These are phyloP conservation scores for Claviceps sp. DNA, from an alignment of 2,329 filamentous ascomycete genomes.

Conservation along the genomic window DNA sequence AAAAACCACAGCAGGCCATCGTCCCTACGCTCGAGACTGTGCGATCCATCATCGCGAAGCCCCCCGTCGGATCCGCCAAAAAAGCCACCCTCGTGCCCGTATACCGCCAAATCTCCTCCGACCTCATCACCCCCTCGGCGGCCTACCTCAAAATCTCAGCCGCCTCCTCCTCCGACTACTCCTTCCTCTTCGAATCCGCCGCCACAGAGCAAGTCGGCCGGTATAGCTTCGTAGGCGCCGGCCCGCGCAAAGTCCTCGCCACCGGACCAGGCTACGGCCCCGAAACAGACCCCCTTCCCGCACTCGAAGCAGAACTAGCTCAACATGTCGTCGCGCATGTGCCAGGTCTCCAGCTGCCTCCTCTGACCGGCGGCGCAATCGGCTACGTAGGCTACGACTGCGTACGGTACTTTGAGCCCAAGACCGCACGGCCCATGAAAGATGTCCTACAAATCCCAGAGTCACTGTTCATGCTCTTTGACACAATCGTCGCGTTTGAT, in stretches of 20 bases:
- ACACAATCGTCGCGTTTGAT: constrained; percentile 89
- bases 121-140: constrained; percentile 86
- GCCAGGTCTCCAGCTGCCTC: constrained; percentile 69
- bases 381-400: constrained; percentile 98
- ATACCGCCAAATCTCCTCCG: constrained; percentile 74
- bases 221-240: constrained; percentile 89
- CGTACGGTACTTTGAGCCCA: constrained; percentile 94
- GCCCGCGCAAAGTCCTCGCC: constrained; percentile 65
- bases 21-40: constrained; percentile 34
- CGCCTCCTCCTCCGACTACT: constrained; percentile 54
- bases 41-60: constrained; percentile 26
- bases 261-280: constrained; percentile 81
- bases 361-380: constrained; percentile 81
- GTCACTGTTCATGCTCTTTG: constrained; percentile 92
- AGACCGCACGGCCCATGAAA: constrained; percentile 78
- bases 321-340: constrained; percentile 70
- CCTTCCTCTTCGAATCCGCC: constrained; percentile 92
- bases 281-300: constrained; percentile 70
- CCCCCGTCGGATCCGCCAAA: constrained; percentile 14
- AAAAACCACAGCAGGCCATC: constrained; percentile 22
- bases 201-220: constrained; percentile 86
- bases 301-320: constrained; percentile 67
- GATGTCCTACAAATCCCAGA: constrained; percentile 84
- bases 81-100: constrained; percentile 65
- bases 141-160: constrained; percentile 86